Evolutionary conservation across 2,329 filamentous ascomycete genomes (phyloP), one percentile per base, ranked within the genome.

Genomic region (Cadophora gregata): DNA sequence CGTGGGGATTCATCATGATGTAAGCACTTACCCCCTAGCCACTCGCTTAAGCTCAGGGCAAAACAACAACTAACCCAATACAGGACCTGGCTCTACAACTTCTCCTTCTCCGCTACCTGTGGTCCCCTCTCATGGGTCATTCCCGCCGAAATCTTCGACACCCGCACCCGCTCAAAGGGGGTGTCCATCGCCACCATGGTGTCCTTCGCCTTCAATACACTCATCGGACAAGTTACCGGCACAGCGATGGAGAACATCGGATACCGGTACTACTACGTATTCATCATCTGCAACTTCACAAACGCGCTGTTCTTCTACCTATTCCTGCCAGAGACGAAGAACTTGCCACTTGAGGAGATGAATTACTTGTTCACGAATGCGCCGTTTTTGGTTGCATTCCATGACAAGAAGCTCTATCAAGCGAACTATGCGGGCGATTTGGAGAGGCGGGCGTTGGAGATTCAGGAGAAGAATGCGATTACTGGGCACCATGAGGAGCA

Each of bases 71-170:
- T 59, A 4, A 50, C 31, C 21, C 5, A 25, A 29, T 27, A n/a
- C 56, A 73, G 69, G 66, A 94, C 91, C 0, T 94, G 91, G 91
- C 76, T 92, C 1, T 94, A 92, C 83, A 93, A 94, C 79, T 90
- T 93, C 80, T 89, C 84, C 50, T 75, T 74, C 67, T 87, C 84
- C 81, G 82, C 83, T 0, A 84, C 84, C 19, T 82, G 82, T 66
- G 83, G 83, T 21, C 84, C 80, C 1, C 81, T 88, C 0, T 85
- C 86, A 1, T 88, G 86, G 86, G 82, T 86, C 56, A 77, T 88
- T 59, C 83, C 86, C 0, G 80, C 84, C 2, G 86, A 88, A 72
- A 84, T 90, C 27, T 90, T 87, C 80, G 86, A 85, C 3, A 77
- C 88, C 0, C 83, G 81, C 16, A 86, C 83, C 51, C 81, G 86